Evolutionary conservation across 2,329 filamentous ascomycete genomes (phyloP).

Genomic region (Penicillium sp.): DNA sequence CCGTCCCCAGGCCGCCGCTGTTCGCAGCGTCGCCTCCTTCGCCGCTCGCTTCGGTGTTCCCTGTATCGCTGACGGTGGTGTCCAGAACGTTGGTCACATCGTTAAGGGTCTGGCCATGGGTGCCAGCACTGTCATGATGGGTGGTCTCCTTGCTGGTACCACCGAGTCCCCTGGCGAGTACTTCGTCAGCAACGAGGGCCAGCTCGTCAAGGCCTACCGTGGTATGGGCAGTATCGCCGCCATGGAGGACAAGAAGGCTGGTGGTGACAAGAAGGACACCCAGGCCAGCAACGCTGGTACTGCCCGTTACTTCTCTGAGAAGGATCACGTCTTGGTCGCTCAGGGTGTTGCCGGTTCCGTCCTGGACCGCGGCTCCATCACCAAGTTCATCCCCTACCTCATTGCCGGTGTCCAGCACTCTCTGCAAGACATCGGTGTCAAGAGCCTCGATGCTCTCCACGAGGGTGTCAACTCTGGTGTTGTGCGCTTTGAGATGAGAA

Average conservation of each 20-base stretch:
- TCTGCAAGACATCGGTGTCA: conserved; percentile 89
- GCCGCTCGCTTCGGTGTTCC: conserved; percentile 92
- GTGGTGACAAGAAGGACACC: conserved; percentile 66
- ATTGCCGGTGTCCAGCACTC: conserved; percentile 96
- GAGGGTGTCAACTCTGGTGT: conserved; percentile 69
- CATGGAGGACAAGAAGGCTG: conserved; percentile 99
- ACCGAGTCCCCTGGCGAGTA: conserved; percentile 97
- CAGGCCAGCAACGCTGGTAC: conserved; percentile 84
- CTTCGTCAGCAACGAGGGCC: conserved; percentile 92
- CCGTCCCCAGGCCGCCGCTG: conserved; percentile 89
- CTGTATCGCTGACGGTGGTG: conserved; percentile 95
- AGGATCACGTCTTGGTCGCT: conserved; percentile 89
- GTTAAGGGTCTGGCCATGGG: conserved; percentile 96
- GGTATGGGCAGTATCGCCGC: conserved; percentile 99
- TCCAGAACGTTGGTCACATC: conserved; percentile 98
- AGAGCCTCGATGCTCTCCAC: conserved; percentile 76
- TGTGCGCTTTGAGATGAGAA: conserved; percentile 91
- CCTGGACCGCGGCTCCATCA: conserved; percentile 67
- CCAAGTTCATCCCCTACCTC: conserved; percentile 94
- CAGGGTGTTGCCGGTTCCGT: conserved; percentile 85
- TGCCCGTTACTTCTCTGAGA: conserved; percentile 97
- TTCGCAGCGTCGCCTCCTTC: conserved; percentile 86
- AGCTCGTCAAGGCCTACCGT: conserved; percentile 98
- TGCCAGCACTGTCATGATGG: conserved; percentile 98
- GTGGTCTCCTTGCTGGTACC: conserved; percentile 92